phyloP scores from a whole-genome alignment of 2,329 filamentous ascomycete genomes.

The Cordyceps pruinosa region DNA sequence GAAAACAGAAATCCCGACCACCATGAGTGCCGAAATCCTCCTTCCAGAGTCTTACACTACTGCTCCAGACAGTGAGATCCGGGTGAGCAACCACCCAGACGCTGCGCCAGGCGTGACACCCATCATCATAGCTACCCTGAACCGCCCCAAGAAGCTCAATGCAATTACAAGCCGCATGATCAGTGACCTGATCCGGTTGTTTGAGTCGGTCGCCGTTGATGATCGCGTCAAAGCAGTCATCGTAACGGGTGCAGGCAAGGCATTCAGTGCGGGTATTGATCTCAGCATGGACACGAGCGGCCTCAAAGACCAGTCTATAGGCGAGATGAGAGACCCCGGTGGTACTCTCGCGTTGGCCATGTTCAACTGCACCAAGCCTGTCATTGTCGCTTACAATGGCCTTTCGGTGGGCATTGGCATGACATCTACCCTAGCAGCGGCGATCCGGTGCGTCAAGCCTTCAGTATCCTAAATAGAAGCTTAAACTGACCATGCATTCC shows the following conservation, averaged over 20 bases:
- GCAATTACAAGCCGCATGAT: conserved; percentile 41
- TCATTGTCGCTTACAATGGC: conserved; percentile 17
- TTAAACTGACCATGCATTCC: too few relatives aligned
- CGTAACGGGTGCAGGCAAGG: conserved; percentile 51
- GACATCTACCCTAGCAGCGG: conserved; percentile 13
- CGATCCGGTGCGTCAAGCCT: conserved; percentile 12
- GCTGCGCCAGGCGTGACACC: conserved; percentile 13
- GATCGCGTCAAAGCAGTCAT: conserved; percentile 50
- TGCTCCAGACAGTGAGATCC: background rate
- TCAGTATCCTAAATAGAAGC: too few relatives aligned
- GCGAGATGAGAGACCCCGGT: conserved; percentile 25
- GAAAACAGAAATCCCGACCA: background rate
- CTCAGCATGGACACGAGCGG: conserved; percentile 25
- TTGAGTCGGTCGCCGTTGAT: conserved; percentile 50
- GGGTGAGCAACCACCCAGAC: conserved; percentile 5
- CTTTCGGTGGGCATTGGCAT: conserved; percentile 15
- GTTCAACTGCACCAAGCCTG: conserved; percentile 16
- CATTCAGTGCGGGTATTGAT: conserved; percentile 60
- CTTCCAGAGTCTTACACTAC: conserved; percentile 4
- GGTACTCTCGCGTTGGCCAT: conserved; percentile 21
- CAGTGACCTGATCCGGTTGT: conserved; percentile 36
- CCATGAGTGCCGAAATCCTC: background rate
- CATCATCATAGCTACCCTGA: conserved; percentile 44
- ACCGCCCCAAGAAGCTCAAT: conserved; percentile 48
- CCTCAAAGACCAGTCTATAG: background rate